Evolutionary conservation across 768 basidiomycete genomes (phyloP), one percentile per base, ranked within the genome.

Genomic region (Kwoniella sp.): DNA sequence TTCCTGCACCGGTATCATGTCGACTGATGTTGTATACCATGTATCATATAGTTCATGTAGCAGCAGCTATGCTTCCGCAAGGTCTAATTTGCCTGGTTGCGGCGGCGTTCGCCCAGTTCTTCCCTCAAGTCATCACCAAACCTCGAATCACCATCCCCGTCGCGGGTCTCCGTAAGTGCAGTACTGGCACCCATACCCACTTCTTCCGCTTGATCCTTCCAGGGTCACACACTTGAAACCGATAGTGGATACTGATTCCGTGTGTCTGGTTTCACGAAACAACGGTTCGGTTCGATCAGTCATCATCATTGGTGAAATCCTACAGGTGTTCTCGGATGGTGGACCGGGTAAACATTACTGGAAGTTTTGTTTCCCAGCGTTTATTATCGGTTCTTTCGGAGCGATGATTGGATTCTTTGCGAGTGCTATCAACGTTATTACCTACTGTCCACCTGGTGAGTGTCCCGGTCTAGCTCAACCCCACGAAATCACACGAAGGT

Each of bases 341-440:
- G 77, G 75, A 25, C 36, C 37, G 6, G 74, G 74, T 0, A 69
- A 61, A 33, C 70, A 76, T 46, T 79, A 79, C 64, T 79, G 78
- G 78, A 68, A 64, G 26, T 75, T 52, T 58, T 64, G 63, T 58
- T 79, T 79, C 68, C 68, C 78, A 2, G 72, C 65, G 17, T 76
- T 62, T 55, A 44, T 74, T 19, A 56, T 79, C 47, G 76, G 76
- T 21, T 63, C 64, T 33, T 52, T 65, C 9, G 75, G 75, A 29
- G 73, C 71, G 25, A 61, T 72, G 24, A 40, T 75, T 12, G 40
- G 50, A 21, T 69, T 65, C 60, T 67, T 69, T 36, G 68, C 67
- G 3, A 30, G 55, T 40, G 62, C 44, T 22, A 69, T 77, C 62
- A 64, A 57, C 44, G 44, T 79, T 22, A 69, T 79, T 58, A 68